Evolutionary conservation across 2,329 filamentous ascomycete species (phyloP), one percentile per base, ranked within the genome.

Genomic region (Aspergillus spinulosporus): DNA sequence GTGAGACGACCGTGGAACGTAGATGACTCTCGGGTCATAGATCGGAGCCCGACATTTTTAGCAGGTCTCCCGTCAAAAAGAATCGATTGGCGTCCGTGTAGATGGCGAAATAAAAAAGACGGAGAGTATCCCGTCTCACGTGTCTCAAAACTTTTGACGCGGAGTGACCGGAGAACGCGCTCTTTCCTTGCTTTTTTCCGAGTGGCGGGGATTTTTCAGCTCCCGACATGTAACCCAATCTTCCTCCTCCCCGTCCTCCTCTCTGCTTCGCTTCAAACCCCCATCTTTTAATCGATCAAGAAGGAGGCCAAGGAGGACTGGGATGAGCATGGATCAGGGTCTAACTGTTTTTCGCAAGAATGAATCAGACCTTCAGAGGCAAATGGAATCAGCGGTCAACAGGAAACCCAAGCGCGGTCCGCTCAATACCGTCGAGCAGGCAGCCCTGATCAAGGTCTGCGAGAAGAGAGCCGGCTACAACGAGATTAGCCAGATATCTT

Each of bases 381-480:
- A 53, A 42, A 43, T 36, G 50, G 49, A 49, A 29, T 37, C 45
- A 9, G 36, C 34, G 12, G 21, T 36, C 32, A 47, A 29, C 44
- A 40, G 49, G 34, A 52, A 49, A 31, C 55, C 55, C 4, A 52
- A 42, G 15, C 26, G 45, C 6, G 55, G 55, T 11, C 55, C 55
- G 1, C 56, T 65, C n/a, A 55, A 51, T 21, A 29, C 56, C 8
- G 39, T 51, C 28, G 63, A 66, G 52, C 62, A 64, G 40, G 26
- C 59, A 21, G 54, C 53, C 15, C 54, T 66, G 21, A 56, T 66
- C 37, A 54, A 56, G 9, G n/a, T 66, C 54, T 56, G 59, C 46
- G 29, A 49, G 28, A 40, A 54, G 56, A 44, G 62, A 62, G 62
- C 34, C n/a, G 51, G 58, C n/a, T 59, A 57, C 42, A 56, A 64